Evolutionary conservation across 2,329 filamentous ascomycete species (phyloP), one percentile per base, ranked within the genome.

Genomic region (Ceratocystis destructans): DNA sequence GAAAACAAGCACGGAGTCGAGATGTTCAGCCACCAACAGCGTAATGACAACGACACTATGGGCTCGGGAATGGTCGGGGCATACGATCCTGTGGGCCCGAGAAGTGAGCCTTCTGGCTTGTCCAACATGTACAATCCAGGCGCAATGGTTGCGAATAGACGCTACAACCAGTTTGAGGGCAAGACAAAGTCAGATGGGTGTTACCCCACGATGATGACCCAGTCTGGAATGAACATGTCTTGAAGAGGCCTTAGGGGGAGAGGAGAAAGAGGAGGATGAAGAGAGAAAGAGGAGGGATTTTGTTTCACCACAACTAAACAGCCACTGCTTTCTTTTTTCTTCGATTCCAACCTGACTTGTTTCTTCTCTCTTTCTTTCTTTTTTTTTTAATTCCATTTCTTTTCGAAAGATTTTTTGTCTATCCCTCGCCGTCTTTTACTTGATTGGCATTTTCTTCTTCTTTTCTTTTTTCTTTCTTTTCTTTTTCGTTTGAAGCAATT

Each of bases 101-200:
- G 65, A 28, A 72, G 73, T 5, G 64, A 65, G n/a, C 41, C 45
- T 45, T 46, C 48, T 28, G 62, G 64, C 22, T 76, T 82, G 7
- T 78, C 80, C 1, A 80, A 78, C 64, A 73, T 82, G 55, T 78
- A 80, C 69, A 77, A 79, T 61, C 74, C 78, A 0, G 76, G 77
- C 0, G 70, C 74, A 33, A 70, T 74, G 70, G 59, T 80, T 75
- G 68, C 74, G 17, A 75, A 75, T 62, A 76, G 75, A 33, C 71
- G 69, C 5, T 80, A 80, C 68, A 78, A 78, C 17, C 77, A 79
- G 8, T 84, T 81, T 69, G 81, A 84, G 64, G 79, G 79, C 66
- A 84, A 83, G 70, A 55, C 78, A 8, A 78, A 74, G 55, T 82
- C 81, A 4, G 74, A 73, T 25, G 81, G 81, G 15, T 83, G 81